Evolutionary conservation across 1,284 basidiomycete species (phyloP).

Genomic region (Ceratobasidium sp.): DNA sequence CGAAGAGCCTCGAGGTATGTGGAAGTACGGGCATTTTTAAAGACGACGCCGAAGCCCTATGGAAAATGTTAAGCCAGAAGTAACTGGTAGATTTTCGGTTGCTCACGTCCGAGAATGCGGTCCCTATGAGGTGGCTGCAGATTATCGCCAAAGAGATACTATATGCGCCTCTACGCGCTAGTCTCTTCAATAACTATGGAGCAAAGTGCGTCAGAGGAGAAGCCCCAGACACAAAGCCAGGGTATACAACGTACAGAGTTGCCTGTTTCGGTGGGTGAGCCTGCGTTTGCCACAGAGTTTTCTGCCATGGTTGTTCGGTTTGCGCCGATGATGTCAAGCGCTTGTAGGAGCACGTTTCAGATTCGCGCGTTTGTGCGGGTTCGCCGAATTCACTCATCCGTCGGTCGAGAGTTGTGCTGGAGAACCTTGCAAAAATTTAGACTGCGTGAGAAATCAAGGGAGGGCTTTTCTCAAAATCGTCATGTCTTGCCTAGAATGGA

Average conservation of each 20-base stretch:
- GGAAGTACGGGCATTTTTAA: not conserved
- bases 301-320: constrained; percentile 10
- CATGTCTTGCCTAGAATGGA: too few species aligned
- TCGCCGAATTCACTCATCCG: not conserved
- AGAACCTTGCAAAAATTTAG: not conserved
- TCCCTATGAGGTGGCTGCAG: constrained; percentile 18
- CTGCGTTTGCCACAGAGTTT: too few species aligned
- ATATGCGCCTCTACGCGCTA: not conserved
- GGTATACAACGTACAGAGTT: not conserved
- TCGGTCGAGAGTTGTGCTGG: not conserved
- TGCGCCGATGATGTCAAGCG: not conserved
- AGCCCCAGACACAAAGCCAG: not conserved
- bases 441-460: not conserved
- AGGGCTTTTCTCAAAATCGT: not conserved
- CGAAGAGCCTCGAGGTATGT: not conserved
- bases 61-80: not conserved
- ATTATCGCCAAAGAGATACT: not conserved
- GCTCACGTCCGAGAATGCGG: constrained; percentile 13
- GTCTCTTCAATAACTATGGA: not conserved
- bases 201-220: not conserved
- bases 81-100: not conserved
- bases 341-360: constrained; percentile 4
- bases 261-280: not conserved
- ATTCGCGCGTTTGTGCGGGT: not conserved
- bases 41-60: constrained; percentile 20